These are phyloP conservation scores for Phoma sp. DNA, from an alignment of 2,329 filamentous ascomycete species.

Conservation along the genomic window DNA sequence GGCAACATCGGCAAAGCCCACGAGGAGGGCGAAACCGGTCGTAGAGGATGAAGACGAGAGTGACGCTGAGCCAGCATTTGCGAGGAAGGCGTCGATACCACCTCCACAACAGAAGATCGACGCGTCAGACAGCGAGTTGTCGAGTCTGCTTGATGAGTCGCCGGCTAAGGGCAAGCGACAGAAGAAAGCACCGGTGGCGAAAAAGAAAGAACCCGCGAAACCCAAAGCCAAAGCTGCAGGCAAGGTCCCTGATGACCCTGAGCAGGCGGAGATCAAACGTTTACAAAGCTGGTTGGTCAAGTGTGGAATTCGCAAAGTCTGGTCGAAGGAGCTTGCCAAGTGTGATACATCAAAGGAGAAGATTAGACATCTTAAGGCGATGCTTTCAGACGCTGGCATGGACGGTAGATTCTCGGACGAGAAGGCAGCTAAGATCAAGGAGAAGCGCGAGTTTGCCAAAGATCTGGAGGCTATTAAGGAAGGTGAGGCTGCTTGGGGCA, in stretches of 20 bases:
- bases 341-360: conserved; percentile 78
- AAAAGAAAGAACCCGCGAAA: conserved; percentile 28
- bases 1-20: conserved; percentile 14
- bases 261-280: conserved; percentile 83
- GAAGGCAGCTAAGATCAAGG: conserved; percentile 85
- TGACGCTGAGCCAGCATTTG: conserved; percentile 16
- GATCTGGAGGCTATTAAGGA: conserved; percentile 86
- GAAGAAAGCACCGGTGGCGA: conserved; percentile 43
- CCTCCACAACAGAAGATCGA: conserved; percentile 22
- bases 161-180: conserved; percentile 63
- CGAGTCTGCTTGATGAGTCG: conserved; percentile 78
- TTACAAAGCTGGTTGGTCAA: conserved; percentile 86
- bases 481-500: conserved; percentile 80
- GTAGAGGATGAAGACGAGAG: conserved; percentile 24
- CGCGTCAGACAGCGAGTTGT: conserved; percentile 68
- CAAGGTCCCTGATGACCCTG: conserved; percentile 57
- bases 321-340: conserved; percentile 78
- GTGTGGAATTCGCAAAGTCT: conserved; percentile 91
- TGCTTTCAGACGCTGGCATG: conserved; percentile 86
- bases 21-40: conserved; percentile 17
- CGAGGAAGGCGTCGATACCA: conserved; percentile 21
- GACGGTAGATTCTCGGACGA: conserved; percentile 84
- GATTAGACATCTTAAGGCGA: conserved; percentile 77
- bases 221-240: conserved; percentile 51
- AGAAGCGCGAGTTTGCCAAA: conserved; percentile 79